Percentiles rank a stretch among this genome's conserved stretches.
Evolutionary conservation across 2,329 filamentous ascomycete species (phyloP).

Genomic region (Cladosporium sp.): DNA sequence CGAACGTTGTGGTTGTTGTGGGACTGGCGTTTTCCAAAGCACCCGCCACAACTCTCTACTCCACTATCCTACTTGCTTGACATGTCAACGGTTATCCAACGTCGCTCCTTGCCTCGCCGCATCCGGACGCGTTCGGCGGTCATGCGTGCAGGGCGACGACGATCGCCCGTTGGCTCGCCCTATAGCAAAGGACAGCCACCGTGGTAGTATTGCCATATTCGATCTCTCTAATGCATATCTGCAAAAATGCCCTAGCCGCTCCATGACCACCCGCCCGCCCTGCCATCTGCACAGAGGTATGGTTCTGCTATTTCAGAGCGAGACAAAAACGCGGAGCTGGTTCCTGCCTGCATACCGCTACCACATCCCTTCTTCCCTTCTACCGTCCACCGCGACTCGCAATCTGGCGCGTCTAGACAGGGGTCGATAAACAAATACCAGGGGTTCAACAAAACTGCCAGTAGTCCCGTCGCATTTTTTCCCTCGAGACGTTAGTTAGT

Average conservation of each 20-base stretch:
- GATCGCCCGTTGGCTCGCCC: slow-evolving; percentile 7
- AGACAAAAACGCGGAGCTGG: slow-evolving; percentile 5
- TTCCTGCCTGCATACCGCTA: slow-evolving; percentile 5
- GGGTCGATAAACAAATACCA: slow-evolving; percentile 14
- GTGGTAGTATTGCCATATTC: background rate
- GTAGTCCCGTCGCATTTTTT: slow-evolving; percentile 25
- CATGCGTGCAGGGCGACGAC: slow-evolving; percentile 3
- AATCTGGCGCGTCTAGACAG: slow-evolving; percentile 16
- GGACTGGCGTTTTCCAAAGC: background rate
- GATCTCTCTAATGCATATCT: slow-evolving; percentile 13
- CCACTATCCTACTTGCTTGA: background rate
- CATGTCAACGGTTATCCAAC: background rate
- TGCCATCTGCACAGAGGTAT: slow-evolving; percentile 2
- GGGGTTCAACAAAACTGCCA: slow-evolving; percentile 81
- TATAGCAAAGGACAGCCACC: slow-evolving; percentile 2
- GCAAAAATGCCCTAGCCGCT: slow-evolving; percentile 9
- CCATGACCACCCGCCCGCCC: too few relatives aligned
- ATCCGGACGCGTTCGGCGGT: background rate
- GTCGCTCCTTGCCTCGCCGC: background rate
- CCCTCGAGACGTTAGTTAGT: background rate
- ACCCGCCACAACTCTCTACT: background rate
- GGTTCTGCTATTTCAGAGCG: slow-evolving; percentile 8
- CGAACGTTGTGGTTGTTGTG: background rate
- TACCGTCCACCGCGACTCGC: slow-evolving; percentile 9
- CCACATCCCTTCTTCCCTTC: background rate